Percentiles rank a stretch among this genome's conserved stretches.
These are phyloP conservation scores for Mortierella polycephala DNA, from an alignment of 371 early-diverging fungal species.

Conservation along the genomic window DNA sequence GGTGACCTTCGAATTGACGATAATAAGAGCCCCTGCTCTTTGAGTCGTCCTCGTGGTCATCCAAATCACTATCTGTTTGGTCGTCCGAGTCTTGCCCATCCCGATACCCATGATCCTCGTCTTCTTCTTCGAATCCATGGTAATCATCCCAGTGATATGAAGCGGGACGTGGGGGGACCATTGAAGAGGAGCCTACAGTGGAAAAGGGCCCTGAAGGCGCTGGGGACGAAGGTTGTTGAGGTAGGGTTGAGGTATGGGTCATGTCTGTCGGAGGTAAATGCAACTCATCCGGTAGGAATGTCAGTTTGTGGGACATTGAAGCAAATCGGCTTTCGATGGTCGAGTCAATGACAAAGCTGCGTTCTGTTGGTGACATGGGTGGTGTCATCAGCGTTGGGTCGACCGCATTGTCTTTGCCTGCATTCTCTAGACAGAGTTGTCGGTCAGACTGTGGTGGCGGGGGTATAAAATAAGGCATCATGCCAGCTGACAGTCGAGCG, in stretches of 20 bases:
- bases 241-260: background rate
- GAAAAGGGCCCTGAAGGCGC: constrained; percentile 15
- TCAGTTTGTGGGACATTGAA: constrained; percentile 5
- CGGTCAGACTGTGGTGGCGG: constrained; percentile 23
- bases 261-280: constrained; percentile 10
- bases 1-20: constrained; percentile 43
- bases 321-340: constrained; percentile 32
- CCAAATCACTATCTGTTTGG: constrained; percentile 2
- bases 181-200: constrained; percentile 1
- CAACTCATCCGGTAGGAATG: constrained; percentile 6
- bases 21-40: constrained; percentile 14
- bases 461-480: constrained; percentile 45
- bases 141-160: constrained; percentile 50
- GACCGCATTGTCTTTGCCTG: background rate
- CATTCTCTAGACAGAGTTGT: background rate
- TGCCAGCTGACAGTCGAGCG: constrained; percentile 36
- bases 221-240: constrained; percentile 9
- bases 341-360: constrained; percentile 23
- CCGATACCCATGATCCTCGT: constrained; percentile 8
- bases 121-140: constrained; percentile 24
- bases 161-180: constrained; percentile 28
- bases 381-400: constrained; percentile 51
- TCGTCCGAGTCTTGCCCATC: constrained; percentile 13
- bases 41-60: constrained; percentile 9
- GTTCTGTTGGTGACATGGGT: constrained; percentile 53